Percentiles rank a stretch among this genome's conserved stretches.
These are phyloP conservation scores for Pythium aristosporum DNA, from an alignment of 352 stramenopile species.

Conservation along the genomic window DNA sequence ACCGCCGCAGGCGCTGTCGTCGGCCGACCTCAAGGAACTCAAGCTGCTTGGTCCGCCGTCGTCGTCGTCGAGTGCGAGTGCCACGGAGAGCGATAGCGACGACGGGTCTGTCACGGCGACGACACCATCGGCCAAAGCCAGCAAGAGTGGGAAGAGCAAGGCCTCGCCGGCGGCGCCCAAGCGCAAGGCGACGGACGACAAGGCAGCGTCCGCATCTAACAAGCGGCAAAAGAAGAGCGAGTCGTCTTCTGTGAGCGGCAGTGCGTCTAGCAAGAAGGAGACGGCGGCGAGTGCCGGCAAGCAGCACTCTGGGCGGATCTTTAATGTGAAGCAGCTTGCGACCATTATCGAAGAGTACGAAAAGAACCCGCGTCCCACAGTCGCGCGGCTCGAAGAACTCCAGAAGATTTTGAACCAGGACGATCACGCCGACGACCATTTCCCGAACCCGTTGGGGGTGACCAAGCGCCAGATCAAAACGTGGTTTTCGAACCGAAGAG, in stretches of 20 bases:
- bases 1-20: constrained; percentile 63
- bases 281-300: constrained; percentile 1
- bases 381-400: constrained; percentile 65
- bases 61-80: constrained; percentile 57
- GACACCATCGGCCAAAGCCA: constrained; percentile 12
- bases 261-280: constrained; percentile 35
- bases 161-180: constrained; percentile 1
- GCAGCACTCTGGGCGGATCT: constrained; percentile 63
- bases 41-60: constrained; percentile 34
- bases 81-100: constrained; percentile 71
- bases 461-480: constrained; percentile 84
- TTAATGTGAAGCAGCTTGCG: constrained; percentile 84
- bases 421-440: constrained; percentile 63
- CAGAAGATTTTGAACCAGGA: constrained; percentile 69
- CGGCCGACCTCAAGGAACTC: constrained; percentile 45
- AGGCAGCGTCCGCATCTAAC: constrained; percentile 1
- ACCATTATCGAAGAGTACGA: constrained; percentile 86
- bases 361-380: constrained; percentile 69
- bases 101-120: constrained; percentile 25
- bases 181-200: constrained; percentile 22
- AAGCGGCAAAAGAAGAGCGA: constrained; percentile 33
- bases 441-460: constrained; percentile 41
- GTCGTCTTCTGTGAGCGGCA: constrained; percentile 20
- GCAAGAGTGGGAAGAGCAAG: constrained; percentile 17
- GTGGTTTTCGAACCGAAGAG: constrained; percentile 82